Evolutionary conservation across 805 yeast genomes (phyloP).

Genomic region (Kurtzmaniella fragi): DNA sequence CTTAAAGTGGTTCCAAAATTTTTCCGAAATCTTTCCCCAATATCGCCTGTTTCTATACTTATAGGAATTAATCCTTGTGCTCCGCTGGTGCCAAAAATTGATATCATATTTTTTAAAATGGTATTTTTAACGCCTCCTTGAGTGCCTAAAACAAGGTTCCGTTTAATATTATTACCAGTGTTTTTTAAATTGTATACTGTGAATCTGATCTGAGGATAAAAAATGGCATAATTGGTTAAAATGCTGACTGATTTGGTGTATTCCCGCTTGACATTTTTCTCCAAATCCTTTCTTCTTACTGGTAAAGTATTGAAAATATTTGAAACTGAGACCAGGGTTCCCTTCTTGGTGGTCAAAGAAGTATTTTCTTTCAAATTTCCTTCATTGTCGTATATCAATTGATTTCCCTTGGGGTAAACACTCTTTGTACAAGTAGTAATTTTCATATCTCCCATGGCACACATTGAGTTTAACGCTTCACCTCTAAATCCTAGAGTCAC

Average conservation of each 20-base stretch:
- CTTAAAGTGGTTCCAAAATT: slow-evolving; percentile 5
- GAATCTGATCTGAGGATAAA: slow-evolving; percentile 54
- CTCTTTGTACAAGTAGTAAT: slow-evolving; percentile 46
- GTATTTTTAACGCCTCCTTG: slow-evolving; percentile 44
- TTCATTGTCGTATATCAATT: slow-evolving; percentile 45
- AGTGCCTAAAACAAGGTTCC: slow-evolving; percentile 52
- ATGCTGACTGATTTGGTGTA: slow-evolving; percentile 61
- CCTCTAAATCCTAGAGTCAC: slow-evolving; percentile 72
- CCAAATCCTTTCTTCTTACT: slow-evolving; percentile 73
- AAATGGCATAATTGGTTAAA: slow-evolving; percentile 65
- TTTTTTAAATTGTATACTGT: slow-evolving; percentile 50
- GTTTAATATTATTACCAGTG: slow-evolving; percentile 33
- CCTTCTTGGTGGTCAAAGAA: slow-evolving; percentile 52
- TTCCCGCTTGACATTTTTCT: slow-evolving; percentile 63
- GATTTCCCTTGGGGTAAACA: slow-evolving; percentile 52
- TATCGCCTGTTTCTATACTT: slow-evolving; percentile 32
- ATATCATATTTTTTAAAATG: slow-evolving; percentile 49
- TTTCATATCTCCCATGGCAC: slow-evolving; percentile 46
- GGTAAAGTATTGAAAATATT: slow-evolving; percentile 69
- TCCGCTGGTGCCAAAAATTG: slow-evolving; percentile 67
- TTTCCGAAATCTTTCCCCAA: slow-evolving; percentile 18
- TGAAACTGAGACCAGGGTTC: slow-evolving; percentile 60
- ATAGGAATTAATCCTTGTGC: slow-evolving; percentile 53
- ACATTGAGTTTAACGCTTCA: slow-evolving; percentile 71
- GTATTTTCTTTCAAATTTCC: slow-evolving; percentile 46